Conservation (phyloP, 2,329 filamentous ascomycete genomes). For the Fusarium sp. region DNA sequence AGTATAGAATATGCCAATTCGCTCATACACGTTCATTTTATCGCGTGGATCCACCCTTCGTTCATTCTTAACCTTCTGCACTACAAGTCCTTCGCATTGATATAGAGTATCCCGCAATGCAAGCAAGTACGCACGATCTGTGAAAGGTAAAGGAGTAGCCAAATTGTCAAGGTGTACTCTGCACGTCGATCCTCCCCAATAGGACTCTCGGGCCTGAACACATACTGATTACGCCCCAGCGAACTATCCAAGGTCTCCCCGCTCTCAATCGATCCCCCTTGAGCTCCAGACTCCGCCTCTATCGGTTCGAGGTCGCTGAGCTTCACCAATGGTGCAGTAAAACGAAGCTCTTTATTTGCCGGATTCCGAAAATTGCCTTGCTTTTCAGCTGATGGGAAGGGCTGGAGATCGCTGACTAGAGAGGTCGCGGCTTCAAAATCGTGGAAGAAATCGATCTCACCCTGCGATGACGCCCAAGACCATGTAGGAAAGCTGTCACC, state of each 20-base stretch:
- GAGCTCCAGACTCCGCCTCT: too few species aligned
- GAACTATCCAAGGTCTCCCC: fast-evolving
- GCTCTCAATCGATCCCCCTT: too few species aligned
- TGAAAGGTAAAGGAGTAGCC: fast-evolving
- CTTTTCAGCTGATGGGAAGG: background rate
- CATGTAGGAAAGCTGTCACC: background rate
- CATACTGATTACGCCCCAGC: too few species aligned
- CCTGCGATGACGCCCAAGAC: background rate
- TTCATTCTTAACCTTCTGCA: background rate
- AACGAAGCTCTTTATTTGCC: background rate
- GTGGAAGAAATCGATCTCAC: too few species aligned
- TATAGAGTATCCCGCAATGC: background rate
- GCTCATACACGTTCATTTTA: too few species aligned
- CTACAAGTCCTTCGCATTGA: background rate
- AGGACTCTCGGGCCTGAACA: too few species aligned
- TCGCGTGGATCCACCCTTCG: too few species aligned
- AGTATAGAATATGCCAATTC: too few species aligned
- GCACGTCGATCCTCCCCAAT: too few species aligned
- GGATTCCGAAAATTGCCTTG: fast-evolving
- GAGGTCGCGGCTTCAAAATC: too few species aligned
- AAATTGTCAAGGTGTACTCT: fast-evolving
- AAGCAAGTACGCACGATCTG: background rate
- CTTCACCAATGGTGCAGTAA: background rate
- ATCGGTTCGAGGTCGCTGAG: fast-evolving
- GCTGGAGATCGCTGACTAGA: background rate